Conservation (phyloP, 2,329 filamentous ascomycete genomes). For the Fusarium sp. region DNA sequence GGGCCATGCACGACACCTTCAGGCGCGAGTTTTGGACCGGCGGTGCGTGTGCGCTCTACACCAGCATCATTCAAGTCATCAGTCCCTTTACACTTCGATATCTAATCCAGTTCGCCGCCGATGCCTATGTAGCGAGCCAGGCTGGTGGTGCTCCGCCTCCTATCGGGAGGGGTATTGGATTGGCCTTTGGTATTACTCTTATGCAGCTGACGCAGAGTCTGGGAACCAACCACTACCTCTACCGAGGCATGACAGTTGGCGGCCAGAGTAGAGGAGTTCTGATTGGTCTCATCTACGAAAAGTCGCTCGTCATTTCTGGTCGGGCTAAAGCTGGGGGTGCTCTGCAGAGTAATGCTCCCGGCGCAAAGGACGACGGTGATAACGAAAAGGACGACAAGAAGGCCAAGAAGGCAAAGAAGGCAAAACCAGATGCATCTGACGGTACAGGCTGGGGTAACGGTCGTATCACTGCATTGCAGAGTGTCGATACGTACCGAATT, state of each 20-base stretch:
- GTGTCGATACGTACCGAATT: constrained; percentile 91
- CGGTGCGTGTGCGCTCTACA: constrained; percentile 78
- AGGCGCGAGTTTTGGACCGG: constrained; percentile 86
- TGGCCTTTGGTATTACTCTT: constrained; percentile 83
- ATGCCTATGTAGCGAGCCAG: constrained; percentile 76
- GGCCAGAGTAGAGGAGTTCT: constrained; percentile 84
- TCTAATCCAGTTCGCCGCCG: constrained; percentile 84
- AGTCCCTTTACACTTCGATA: constrained; percentile 87
- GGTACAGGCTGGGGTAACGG: constrained; percentile 92
- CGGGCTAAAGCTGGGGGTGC: constrained; percentile 85
- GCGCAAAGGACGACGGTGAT: constrained; percentile 58
- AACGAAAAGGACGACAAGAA: constrained; percentile 52
- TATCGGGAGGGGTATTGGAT: constrained; percentile 80
- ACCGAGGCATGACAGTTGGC: constrained; percentile 90
- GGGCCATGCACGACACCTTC: constrained; percentile 88
- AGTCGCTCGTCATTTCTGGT: constrained; percentile 88
- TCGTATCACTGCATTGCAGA: constrained; percentile 92
- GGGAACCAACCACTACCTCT: constrained; percentile 90
- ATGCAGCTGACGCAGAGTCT: constrained; percentile 89
- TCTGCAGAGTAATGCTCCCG: constrained; percentile 50
- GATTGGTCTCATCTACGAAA: constrained; percentile 90
- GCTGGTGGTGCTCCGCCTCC: constrained; percentile 66
- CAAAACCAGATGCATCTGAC: constrained; percentile 61
- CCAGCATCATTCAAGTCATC: constrained; percentile 81
- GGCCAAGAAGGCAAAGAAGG: constrained; percentile 53